These are phyloP conservation scores for Coprinellus aureogranulatus DNA, from an alignment of 768 basidiomycete genomes.

Conservation along the genomic window DNA sequence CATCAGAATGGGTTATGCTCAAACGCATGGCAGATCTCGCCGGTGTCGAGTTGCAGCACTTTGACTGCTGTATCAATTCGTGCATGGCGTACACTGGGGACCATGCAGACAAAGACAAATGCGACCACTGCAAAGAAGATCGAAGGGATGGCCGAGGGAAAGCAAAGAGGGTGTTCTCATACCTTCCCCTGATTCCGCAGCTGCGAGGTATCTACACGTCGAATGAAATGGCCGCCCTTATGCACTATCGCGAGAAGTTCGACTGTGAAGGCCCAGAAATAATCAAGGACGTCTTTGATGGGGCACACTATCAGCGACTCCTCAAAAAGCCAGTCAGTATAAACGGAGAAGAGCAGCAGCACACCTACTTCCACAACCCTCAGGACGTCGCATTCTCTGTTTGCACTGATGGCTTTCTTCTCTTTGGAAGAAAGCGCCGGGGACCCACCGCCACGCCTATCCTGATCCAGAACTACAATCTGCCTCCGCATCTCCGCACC, in stretches of 20 bases:
- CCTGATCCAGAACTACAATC: conserved; percentile 35
- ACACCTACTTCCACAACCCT: conserved; percentile 33
- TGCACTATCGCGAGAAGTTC: conserved; percentile 27
- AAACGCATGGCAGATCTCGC: conserved; percentile 22
- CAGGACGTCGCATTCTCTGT: conserved; percentile 43
- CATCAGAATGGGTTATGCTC: conserved; percentile 24
- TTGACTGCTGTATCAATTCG: conserved; percentile 33
- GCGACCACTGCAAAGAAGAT: conserved; percentile 18
- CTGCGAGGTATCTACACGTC: conserved; percentile 21
- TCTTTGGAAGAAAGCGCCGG: conserved; percentile 32
- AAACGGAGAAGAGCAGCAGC: conserved; percentile 13
- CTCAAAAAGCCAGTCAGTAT: conserved; percentile 17
- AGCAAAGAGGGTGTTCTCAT: conserved; percentile 25
- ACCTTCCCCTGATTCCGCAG: conserved; percentile 31
- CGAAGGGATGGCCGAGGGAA: conserved; percentile 2
- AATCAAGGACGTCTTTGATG: conserved; percentile 39
- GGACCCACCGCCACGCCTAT: conserved; percentile 39
- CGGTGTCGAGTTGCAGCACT: conserved; percentile 19
- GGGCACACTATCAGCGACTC: conserved; percentile 28
- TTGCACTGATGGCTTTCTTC: conserved; percentile 41
- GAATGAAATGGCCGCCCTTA: conserved; percentile 12
- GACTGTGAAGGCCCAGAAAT: conserved; percentile 16
- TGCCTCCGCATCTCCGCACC: conserved; percentile 30
- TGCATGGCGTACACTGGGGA: conserved; percentile 31
- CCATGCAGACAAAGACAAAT: conserved; percentile 10